Base-by-base conservation (phyloP, 495 filamentous ascomycete genomes). In the Cladorrhinum samala region DNA sequence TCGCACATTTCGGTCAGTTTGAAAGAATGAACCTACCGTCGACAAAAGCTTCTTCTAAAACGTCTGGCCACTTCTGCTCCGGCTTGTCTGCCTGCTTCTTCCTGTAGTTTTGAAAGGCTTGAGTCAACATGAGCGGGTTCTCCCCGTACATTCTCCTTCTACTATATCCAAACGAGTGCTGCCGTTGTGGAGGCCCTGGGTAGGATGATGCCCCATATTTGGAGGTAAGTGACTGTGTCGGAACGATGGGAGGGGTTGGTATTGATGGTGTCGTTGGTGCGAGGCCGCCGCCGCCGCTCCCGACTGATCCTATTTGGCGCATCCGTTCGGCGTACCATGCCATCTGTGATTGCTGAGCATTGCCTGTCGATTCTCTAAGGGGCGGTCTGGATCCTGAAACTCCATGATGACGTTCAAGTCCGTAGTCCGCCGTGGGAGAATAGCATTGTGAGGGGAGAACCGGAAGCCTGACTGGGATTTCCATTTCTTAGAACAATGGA, bases 31-130 rank as follows among this genome's bases (percentile, higher is more conserved):
- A 43, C 77, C 72, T 74, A 96, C 93, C 92, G 70, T 89, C 86
- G 63, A 93, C 83, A 62, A 98, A 97, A 16, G 88, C 87, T 65
- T 85, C 77, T 66, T 98, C 93, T 14, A 96, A 69, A 56, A 84
- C 72, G 56, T 91, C 84, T 4, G 90, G 85, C 92, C 92, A 97
- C 58, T 86, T 75, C 42, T 75, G 67, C 43, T 70, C 70, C 38
- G 67, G 55, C 62, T 74, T 71, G 57, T 69, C 77, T 53, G 75
- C 77, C 65, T 89, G 86, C 55, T 84, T 81, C 46, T 78, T 77
- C 56, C 90, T 78, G 67, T 86, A 87, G 55, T 81, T 76, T 42
- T 71, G 72, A 69, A 93, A 96, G 50, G 82, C 72, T 20, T 70
- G 68, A 21, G 73, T 73, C 25, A 72, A 63, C 51, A 72, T 76